Evolutionary conservation across 2,329 filamentous ascomycete genomes (phyloP), one percentile per base, ranked within the genome.

Genomic region (Apiospora marii): DNA sequence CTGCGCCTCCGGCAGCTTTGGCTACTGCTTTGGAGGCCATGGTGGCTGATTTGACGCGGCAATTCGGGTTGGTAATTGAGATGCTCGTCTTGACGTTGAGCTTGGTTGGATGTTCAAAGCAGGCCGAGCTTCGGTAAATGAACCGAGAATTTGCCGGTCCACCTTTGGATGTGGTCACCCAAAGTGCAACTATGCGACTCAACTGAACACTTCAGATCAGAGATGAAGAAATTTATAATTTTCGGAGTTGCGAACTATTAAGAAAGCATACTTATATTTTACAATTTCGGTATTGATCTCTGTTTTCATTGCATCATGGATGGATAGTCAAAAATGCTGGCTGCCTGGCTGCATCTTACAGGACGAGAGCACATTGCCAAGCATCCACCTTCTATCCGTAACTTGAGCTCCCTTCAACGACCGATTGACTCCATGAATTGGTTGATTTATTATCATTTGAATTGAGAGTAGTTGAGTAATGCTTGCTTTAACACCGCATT

Each of bases 21-120:
- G 86, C 85, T 79, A 84, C 87, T 80, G 84, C 88, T 84, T 91
- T 90, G 77, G 89, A 88, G 78, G 88, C 89, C 90, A 92, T 92
- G 74, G 78, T 86, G 83, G 79, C 82, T 79, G 77, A 70, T 79
- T 74, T 78, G 68, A 70, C 72, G 73, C 72, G 71, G 74, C 73
- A 76, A 72, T 72, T 69, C 43, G 70, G 30, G 69, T 75, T 30
- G 61, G 72, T 71, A 70, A 71, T 74, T 76, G 73, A 58, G 58
- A 24, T 41, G 53, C 2, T 46, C 34, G 37, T 71, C 48, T 71
- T 46, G 53, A 49, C 16, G 61, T 49, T 44, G 58, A 44, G 41
- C 43, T 71, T 67, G 69, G 58, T 41, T 64, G 10, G 69, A 71
- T 19, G 53, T 71, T 67, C n/a, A 58, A 44, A 71, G 51, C 53